These are phyloP conservation scores for Fomitopsis serialis DNA, from an alignment of 768 basidiomycete genomes.

Conservation along the genomic window DNA sequence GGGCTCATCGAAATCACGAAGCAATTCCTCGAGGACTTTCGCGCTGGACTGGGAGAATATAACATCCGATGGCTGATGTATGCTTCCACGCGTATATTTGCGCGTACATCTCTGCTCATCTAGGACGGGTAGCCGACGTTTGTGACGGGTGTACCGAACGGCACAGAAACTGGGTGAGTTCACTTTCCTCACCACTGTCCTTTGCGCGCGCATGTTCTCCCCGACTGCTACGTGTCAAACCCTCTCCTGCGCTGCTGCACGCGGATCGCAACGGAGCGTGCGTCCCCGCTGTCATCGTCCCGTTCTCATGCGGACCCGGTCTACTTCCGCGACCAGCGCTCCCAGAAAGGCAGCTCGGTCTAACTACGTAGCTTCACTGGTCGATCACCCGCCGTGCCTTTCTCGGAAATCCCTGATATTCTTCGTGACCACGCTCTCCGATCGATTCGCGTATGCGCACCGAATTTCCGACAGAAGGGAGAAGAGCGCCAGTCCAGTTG, in stretches of 20 bases:
- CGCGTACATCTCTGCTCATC: not conserved
- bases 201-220: slow-evolving; percentile 2
- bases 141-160: slow-evolving; percentile 92
- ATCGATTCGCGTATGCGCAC: not conserved
- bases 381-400: not conserved
- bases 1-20: slow-evolving; percentile 64
- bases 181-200: not conserved
- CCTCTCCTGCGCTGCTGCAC: not conserved
- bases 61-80: slow-evolving; percentile 92
- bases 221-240: not conserved
- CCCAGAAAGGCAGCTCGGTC: not conserved
- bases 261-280: not conserved
- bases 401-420: not conserved
- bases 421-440: not conserved
- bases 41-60: slow-evolving; percentile 66
- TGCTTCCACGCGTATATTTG: slow-evolving; percentile 14
- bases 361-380: not conserved
- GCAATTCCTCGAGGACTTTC: slow-evolving; percentile 79
- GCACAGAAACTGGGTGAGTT: slow-evolving; percentile 83
- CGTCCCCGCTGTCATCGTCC: not conserved
- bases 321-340: not conserved
- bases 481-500: not conserved
- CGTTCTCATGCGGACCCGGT: not conserved
- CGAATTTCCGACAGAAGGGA: not conserved
- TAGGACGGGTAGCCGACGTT: slow-evolving; percentile 63